Evolutionary conservation across 257 asterid genomes (phyloP).

Genomic region (Fraxinus cuspidata): DNA sequence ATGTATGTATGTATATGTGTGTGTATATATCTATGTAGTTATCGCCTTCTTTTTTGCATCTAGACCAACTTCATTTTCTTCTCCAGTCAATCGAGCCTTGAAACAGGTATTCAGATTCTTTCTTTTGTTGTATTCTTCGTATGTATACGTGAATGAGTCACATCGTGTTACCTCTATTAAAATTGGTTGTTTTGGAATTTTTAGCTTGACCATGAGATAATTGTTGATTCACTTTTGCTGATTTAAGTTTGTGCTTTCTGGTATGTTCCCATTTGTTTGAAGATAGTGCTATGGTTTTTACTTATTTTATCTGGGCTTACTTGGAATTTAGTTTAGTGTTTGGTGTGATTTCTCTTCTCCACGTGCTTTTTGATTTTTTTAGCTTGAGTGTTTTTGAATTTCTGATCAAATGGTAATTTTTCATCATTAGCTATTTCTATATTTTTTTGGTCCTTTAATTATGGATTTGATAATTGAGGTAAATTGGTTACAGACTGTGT

Average conservation of each 20-base stretch:
- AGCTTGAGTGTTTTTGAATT: neutral
- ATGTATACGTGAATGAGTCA: no score
- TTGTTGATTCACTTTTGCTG: neutral
- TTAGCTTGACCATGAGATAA: neutral
- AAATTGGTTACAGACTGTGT: neutral
- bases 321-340: neutral
- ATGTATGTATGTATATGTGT: no score
- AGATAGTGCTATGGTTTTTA: no score
- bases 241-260: neutral
- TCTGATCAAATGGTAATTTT: neutral
- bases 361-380: neutral
- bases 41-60: no score
- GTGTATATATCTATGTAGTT: no score
- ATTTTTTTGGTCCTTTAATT: neutral
- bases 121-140: no score
- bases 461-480: neutral
- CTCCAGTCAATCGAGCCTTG: no score
- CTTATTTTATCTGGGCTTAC: neutral
- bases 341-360: neutral
- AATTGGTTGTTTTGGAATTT: slow-evolving; percentile 47
- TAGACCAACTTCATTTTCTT: no score
- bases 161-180: slow-evolving; percentile 88
- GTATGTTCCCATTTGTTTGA: neutral
- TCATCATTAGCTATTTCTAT: neutral
- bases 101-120: no score